Evolutionary conservation across 1,284 basidiomycete species (phyloP).

Genomic region (Clitocybe nebularis): DNA sequence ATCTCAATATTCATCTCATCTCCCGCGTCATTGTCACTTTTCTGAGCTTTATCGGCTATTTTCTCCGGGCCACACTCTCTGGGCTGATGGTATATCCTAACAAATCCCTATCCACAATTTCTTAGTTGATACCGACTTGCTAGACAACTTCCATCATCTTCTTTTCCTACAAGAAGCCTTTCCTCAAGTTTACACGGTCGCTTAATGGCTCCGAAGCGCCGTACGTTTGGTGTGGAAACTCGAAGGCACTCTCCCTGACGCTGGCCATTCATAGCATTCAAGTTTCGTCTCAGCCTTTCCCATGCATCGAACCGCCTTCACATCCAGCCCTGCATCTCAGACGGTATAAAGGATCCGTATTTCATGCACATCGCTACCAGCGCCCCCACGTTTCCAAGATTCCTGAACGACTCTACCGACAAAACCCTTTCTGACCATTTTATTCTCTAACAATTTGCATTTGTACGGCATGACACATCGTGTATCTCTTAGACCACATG

Average conservation of each 20-base stretch:
- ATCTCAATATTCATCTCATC: conserved; percentile 7
- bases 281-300: not conserved
- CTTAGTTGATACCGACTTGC: not conserved
- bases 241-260: not conserved
- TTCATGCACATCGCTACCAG: not conserved
- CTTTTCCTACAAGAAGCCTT: conserved; percentile 9
- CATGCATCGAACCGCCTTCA: no score
- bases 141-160: conserved; percentile 14
- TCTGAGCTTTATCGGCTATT: conserved; percentile 5
- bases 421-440: no score
- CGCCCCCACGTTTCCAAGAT: conserved; percentile 15
- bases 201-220: not conserved
- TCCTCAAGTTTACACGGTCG: not conserved
- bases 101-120: not conserved
- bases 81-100: conserved; percentile 9
- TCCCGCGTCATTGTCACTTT: conserved; percentile 7
- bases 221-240: conserved; percentile 10
- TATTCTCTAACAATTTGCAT: no score
- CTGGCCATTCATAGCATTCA: not conserved
- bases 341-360: no score
- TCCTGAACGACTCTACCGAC: conserved; percentile 14
- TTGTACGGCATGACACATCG: no score
- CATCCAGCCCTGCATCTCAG: no score
- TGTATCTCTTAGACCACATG: no score
- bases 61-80: conserved; percentile 13